phyloP scores from a whole-genome alignment of 1,139 yeast species.

The Petasospora rhodanensis region DNA sequence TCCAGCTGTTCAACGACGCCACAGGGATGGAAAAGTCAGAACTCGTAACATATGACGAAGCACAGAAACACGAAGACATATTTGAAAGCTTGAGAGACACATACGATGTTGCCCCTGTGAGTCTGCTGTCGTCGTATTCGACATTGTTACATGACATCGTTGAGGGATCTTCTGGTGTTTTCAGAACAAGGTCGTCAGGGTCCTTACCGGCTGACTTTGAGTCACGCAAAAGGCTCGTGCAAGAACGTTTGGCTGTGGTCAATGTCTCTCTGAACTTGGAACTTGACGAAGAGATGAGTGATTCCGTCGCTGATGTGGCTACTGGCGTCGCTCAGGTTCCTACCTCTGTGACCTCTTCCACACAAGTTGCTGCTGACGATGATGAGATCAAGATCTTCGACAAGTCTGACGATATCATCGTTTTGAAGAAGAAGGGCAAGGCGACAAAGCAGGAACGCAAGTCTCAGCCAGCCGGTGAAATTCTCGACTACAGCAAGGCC shows the following conservation, averaged over 20 bases:
- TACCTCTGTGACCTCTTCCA: too few relatives aligned
- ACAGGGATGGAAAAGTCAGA: conserved; percentile 1
- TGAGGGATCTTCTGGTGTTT: background rate
- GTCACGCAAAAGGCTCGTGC: conserved; percentile 3
- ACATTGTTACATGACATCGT: too few relatives aligned
- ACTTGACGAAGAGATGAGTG: conserved; percentile 1
- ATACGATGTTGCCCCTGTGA: too few relatives aligned
- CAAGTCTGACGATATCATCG: conserved; percentile 51
- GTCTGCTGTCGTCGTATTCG: too few relatives aligned
- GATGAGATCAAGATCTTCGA: conserved; percentile 14
- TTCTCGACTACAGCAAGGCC: conserved; percentile 45
- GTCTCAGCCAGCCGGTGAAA: conserved; percentile 22
- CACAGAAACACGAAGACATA: conserved; percentile 7
- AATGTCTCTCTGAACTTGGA: conserved; percentile 2
- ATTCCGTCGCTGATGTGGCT: too few relatives aligned
- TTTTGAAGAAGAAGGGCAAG: conserved; percentile 39
- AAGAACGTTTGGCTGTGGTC: conserved; percentile 3
- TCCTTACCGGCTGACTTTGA: background rate
- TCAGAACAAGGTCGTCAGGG: background rate
- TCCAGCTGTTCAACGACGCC: conserved; percentile 16
- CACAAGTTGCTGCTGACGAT: background rate
- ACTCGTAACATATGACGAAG: conserved; percentile 7
- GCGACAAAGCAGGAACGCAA: conserved; percentile 15
- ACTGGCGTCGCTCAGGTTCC: too few relatives aligned
- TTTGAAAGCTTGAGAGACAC: conserved; percentile 2